These are phyloP conservation scores for Sporobolomyces phaffii DNA, from an alignment of 768 basidiomycete species.

Conservation along the genomic window DNA sequence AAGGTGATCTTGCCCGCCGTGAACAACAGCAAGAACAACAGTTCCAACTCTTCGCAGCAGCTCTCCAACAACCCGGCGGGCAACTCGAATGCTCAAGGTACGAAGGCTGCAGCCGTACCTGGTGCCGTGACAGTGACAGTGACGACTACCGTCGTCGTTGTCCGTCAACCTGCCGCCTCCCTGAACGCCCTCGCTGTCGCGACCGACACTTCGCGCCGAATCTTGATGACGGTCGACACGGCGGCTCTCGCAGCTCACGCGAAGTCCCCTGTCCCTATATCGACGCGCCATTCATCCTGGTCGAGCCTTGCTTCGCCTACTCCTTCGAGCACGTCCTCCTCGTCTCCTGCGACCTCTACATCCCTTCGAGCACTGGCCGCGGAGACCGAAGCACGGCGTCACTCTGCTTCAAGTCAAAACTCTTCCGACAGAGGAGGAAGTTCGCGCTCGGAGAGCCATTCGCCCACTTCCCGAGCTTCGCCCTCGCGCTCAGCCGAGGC, in stretches of 20 bases:
- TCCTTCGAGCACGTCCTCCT: not conserved
- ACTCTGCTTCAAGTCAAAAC: no score
- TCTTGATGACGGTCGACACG: slow-evolving; percentile 5
- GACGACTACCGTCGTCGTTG: slow-evolving; percentile 3
- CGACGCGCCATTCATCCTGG: not conserved
- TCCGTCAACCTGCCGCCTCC: not conserved
- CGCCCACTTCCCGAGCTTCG: no score
- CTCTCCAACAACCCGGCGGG: not conserved
- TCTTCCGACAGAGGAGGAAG: no score
- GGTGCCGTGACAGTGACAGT: not conserved
- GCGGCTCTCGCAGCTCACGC: not conserved
- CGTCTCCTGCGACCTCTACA: not conserved
- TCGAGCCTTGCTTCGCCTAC: not conserved
- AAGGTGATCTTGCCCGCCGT: slow-evolving; percentile 1
- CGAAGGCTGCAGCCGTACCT: not conserved
- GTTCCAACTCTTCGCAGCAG: not conserved
- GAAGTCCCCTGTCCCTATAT: not conserved
- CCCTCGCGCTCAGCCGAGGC: no score
- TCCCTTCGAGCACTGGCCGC: not conserved
- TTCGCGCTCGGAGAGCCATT: no score
- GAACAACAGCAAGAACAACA: not conserved
- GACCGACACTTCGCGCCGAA: not conserved
- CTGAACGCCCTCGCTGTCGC: not conserved
- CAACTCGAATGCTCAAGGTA: not conserved
- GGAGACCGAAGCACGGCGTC: no score